Conservation (phyloP, 371 early-diverging fungal genomes). For the Mortierella sp. region DNA sequence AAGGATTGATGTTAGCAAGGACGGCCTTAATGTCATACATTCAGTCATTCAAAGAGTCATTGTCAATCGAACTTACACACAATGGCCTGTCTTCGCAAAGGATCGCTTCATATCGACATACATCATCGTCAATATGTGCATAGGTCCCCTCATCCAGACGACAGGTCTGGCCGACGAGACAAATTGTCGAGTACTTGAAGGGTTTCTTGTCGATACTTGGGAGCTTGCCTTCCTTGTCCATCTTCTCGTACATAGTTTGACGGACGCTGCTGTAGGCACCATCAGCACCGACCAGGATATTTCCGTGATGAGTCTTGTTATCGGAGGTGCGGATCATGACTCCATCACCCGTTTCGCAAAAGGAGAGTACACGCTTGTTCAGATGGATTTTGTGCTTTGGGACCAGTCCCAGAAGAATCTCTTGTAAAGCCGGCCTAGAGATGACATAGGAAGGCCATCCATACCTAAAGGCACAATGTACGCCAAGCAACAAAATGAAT, state of each 20-base stretch:
- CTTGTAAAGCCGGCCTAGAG: constrained; percentile 14
- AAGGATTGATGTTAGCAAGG: background rate
- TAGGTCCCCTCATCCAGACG: background rate
- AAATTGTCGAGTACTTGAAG: background rate
- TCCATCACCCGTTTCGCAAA: constrained; percentile 1
- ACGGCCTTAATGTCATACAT: too few species aligned
- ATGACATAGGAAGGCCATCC: constrained; percentile 9
- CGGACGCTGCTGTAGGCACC: constrained; percentile 28
- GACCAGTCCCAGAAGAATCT: constrained; percentile 5
- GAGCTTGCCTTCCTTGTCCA: constrained; percentile 8
- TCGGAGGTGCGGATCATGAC: constrained; percentile 19
- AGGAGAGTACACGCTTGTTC: constrained; percentile 13
- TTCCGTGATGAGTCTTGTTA: background rate
- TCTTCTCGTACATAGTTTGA: constrained; percentile 4
- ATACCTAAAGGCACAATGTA: constrained; percentile 10
- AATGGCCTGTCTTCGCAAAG: background rate
- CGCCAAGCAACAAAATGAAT: background rate
- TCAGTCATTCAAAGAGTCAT: too few species aligned
- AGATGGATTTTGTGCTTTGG: constrained; percentile 10
- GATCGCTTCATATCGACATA: background rate
- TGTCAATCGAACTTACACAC: constrained; percentile 4
- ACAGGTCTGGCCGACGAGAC: constrained; percentile 19
- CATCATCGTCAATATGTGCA: background rate
- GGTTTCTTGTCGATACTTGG: constrained; percentile 11
- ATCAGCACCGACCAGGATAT: constrained; percentile 17